Percentiles rank a stretch among this genome's conserved stretches.
phyloP scores from a whole-genome alignment of 108 stramenopile genomes.

The Skeletonema grethae region DNA sequence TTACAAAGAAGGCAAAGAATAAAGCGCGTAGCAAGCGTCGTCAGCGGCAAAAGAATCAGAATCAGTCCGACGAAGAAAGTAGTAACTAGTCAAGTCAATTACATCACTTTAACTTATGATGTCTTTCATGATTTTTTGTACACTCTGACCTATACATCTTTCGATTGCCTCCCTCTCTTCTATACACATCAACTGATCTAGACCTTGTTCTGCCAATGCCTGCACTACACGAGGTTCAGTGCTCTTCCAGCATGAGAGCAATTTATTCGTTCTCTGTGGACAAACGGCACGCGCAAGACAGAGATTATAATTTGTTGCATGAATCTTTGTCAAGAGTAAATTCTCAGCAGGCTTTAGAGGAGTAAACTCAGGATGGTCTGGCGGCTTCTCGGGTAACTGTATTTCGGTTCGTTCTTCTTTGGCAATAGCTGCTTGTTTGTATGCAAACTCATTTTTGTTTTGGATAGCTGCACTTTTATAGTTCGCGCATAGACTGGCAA shows the following conservation, averaged over 20 bases:
- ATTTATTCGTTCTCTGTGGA: conserved; percentile 18
- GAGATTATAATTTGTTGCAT: conserved; percentile 24
- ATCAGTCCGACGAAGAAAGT: background rate
- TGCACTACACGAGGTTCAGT: conserved; percentile 9
- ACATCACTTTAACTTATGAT: conserved; percentile 15
- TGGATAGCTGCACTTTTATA: conserved; percentile 15
- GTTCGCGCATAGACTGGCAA: conserved; percentile 16
- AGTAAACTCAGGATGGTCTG: conserved; percentile 30
- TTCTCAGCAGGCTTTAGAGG: conserved; percentile 23
- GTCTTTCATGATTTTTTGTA: conserved; percentile 33
- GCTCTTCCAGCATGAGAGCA: conserved; percentile 26
- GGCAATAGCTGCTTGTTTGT: conserved; percentile 10
- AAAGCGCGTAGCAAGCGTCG: conserved; percentile 67
- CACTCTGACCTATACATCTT: conserved; percentile 34
- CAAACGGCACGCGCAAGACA: conserved; percentile 25
- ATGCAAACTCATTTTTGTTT: conserved; percentile 18
- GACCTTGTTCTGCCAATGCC: conserved; percentile 17
- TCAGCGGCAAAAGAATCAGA: conserved; percentile 49
- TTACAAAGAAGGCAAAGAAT: conserved; percentile 69
- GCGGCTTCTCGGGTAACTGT: conserved; percentile 6
- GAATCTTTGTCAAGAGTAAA: conserved; percentile 15
- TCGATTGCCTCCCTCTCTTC: conserved; percentile 42
- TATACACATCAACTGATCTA: conserved; percentile 25
- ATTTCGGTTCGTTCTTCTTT: background rate
- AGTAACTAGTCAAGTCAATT: background rate